Percentiles rank a stretch among this genome's conserved stretches.
Evolutionary conservation across 371 early-diverging fungal species (phyloP).

Genomic region (Mortierella sp.): DNA sequence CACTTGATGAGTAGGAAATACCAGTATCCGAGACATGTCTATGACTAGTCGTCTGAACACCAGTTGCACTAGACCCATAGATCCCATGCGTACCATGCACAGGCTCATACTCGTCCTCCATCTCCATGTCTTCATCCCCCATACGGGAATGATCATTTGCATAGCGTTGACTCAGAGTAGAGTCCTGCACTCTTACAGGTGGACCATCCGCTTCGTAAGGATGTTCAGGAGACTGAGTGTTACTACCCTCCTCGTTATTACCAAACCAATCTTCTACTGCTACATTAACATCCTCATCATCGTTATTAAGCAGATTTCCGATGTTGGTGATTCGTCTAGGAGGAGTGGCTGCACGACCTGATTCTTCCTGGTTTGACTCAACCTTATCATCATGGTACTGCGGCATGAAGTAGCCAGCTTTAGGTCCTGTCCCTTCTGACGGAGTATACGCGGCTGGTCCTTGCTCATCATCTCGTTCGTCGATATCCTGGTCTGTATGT

Average conservation of each 20-base stretch:
- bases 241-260: conserved; percentile 25
- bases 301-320: conserved; percentile 45
- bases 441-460: neutral
- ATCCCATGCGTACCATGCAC: conserved; percentile 1
- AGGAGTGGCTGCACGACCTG: conserved; percentile 14
- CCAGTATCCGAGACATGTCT: conserved; percentile 19
- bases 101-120: conserved; percentile 41
- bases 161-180: neutral
- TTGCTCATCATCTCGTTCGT: neutral
- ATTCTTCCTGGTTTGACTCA: conserved; percentile 9
- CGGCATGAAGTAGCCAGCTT: conserved; percentile 29
- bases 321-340: conserved; percentile 51
- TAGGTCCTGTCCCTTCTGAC: conserved; percentile 12
- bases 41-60: neutral
- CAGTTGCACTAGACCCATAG: neutral
- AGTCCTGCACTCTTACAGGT: neutral
- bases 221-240: conserved; percentile 22
- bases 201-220: conserved; percentile 12
- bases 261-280: conserved; percentile 55
- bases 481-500: neutral
- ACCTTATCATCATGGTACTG: conserved; percentile 4
- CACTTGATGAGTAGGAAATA: conserved; percentile 7
- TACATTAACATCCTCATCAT: conserved; percentile 42
- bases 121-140: conserved; percentile 35
- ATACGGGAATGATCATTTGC: conserved; percentile 4